These are phyloP conservation scores for Serendipita indica DNA, from an alignment of 768 basidiomycete species.

Conservation along the genomic window DNA sequence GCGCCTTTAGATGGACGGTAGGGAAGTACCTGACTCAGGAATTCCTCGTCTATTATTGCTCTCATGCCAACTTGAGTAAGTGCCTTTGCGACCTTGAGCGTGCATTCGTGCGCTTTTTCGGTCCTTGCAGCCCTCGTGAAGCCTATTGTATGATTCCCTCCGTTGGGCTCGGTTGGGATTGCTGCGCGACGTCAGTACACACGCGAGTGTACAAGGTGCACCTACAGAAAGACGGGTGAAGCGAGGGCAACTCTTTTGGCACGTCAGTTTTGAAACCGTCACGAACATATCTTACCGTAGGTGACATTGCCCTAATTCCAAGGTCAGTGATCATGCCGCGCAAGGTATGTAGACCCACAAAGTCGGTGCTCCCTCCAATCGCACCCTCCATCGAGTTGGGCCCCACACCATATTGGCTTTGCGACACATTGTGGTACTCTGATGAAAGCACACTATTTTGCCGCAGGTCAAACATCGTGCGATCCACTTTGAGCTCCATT, in stretches of 20 bases:
- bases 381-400: conserved; percentile 50
- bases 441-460: conserved; percentile 54
- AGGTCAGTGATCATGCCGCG: not conserved
- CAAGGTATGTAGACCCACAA: conserved; percentile 34
- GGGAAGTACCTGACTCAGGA: conserved; percentile 37
- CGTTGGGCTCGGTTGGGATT: conserved; percentile 55
- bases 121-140: conserved; percentile 54
- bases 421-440: conserved; percentile 39
- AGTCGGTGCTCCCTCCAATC: conserved; percentile 69
- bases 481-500: conserved; percentile 27
- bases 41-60: conserved; percentile 51
- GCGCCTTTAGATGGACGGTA: not conserved
- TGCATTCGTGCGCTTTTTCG: conserved; percentile 45
- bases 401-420: conserved; percentile 45
- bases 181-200: conserved; percentile 27
- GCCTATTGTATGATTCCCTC: conserved; percentile 62
- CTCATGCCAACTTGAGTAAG: conserved; percentile 57
- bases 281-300: conserved; percentile 38
- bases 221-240: conserved; percentile 62
- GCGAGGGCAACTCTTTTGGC: conserved; percentile 41
- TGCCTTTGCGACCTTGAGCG: conserved; percentile 51
- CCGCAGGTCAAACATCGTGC: conserved; percentile 38
- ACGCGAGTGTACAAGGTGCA: not conserved
- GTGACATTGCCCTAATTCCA: conserved; percentile 50
- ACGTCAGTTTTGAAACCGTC: conserved; percentile 8